Conservation (phyloP, 2,329 filamentous ascomycete species). For the Xylariaceae sp. region DNA sequence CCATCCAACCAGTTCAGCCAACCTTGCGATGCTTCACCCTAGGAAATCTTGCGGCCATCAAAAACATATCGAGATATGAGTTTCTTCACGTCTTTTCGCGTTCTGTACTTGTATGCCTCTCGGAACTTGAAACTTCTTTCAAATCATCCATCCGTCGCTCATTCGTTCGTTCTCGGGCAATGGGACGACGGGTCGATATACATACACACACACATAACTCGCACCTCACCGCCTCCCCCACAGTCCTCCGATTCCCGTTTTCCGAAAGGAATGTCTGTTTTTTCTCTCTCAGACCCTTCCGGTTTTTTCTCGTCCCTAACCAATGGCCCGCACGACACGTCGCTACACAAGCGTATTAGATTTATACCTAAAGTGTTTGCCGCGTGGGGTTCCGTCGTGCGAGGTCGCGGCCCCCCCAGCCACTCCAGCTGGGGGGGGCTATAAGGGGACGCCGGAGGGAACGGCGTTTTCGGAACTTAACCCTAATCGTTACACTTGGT, state of each 20-base stretch:
- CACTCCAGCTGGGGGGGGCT: too few relatives aligned
- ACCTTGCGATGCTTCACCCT: constrained; percentile 23
- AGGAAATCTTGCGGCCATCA: constrained; percentile 25
- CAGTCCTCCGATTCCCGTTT: constrained; percentile 73
- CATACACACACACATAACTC: constrained; percentile 35
- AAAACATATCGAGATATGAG: constrained; percentile 32
- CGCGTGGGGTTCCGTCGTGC: constrained; percentile 41
- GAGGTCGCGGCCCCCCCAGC: too few relatives aligned
- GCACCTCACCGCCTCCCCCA: constrained; percentile 71
- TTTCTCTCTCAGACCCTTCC: constrained; percentile 37
- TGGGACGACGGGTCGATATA: constrained; percentile 24
- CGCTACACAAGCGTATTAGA: constrained; percentile 56
- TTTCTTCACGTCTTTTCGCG: constrained; percentile 11
- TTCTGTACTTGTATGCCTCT: constrained; percentile 23
- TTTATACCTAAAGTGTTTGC: constrained; percentile 44
- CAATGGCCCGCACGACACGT: constrained; percentile 42
- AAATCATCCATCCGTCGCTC: too few relatives aligned
- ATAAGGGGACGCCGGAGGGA: too few relatives aligned
- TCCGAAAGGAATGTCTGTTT: constrained; percentile 62
- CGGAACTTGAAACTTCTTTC: too few relatives aligned
- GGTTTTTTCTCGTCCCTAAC: too few relatives aligned
- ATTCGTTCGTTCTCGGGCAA: constrained; percentile 36
- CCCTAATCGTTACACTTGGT: constrained; percentile 78
- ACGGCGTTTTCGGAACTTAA: constrained; percentile 84
- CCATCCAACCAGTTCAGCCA: constrained; percentile 15